Percentiles rank a stretch among this genome's conserved stretches.
These are phyloP conservation scores for Fusarium buharicum DNA, from an alignment of 2,329 filamentous ascomycete genomes.

Conservation along the genomic window DNA sequence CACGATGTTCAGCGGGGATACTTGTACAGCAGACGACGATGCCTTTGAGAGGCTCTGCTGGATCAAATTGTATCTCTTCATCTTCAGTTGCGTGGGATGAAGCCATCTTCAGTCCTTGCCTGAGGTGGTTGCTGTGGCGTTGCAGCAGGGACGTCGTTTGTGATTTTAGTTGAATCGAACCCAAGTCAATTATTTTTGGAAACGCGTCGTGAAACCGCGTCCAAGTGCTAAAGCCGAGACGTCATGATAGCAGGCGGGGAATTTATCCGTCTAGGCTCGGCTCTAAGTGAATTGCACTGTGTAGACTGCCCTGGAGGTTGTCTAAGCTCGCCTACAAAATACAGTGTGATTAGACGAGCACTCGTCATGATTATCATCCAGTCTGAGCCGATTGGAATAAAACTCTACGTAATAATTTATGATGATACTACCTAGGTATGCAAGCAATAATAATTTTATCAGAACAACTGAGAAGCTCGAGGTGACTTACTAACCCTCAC, in stretches of 20 bases:
- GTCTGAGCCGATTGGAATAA: no score
- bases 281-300: slow-evolving; percentile 14
- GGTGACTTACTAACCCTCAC: slow-evolving; percentile 1
- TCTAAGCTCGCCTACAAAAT: not conserved
- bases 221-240: slow-evolving; percentile 37
- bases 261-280: not conserved
- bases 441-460: not conserved
- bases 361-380: not conserved
- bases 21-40: slow-evolving; percentile 89
- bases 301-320: not conserved
- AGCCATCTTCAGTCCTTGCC: slow-evolving; percentile 43
- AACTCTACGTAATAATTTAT: no score
- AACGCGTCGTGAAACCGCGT: slow-evolving; percentile 43
- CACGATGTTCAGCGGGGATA: slow-evolving; percentile 78
- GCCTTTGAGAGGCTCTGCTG: slow-evolving; percentile 72
- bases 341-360: slow-evolving; percentile 1
- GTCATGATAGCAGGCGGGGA: slow-evolving; percentile 30
- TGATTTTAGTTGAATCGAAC: slow-evolving; percentile 27
- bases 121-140: slow-evolving; percentile 24
- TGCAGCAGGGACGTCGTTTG: slow-evolving; percentile 24
- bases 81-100: slow-evolving; percentile 42
- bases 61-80: slow-evolving; percentile 57
- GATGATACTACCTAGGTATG: no score
- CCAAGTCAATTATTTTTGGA: slow-evolving; percentile 31
- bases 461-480: not conserved